Percentiles rank a stretch among this genome's conserved stretches.
Evolutionary conservation across 495 filamentous ascomycete species (phyloP).

Genomic region (Aspergillus kassunensis): DNA sequence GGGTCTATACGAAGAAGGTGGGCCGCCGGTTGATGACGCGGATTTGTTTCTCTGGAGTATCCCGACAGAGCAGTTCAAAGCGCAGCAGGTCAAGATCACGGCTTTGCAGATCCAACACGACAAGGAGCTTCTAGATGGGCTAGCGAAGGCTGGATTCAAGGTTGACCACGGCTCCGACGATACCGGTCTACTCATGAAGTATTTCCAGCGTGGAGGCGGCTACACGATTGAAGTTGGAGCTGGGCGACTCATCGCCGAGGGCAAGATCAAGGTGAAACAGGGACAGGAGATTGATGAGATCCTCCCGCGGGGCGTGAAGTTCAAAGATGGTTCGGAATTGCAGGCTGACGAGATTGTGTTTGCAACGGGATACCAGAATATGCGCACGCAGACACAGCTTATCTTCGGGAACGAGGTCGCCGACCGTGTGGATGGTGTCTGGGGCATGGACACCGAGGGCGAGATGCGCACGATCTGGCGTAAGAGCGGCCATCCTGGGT

Average conservation of each 20-base stretch:
- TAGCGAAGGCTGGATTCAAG: slow-evolving; percentile 64
- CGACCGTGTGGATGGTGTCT: slow-evolving; percentile 62
- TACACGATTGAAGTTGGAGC: slow-evolving; percentile 79
- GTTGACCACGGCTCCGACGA: slow-evolving; percentile 64
- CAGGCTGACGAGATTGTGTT: slow-evolving; percentile 79
- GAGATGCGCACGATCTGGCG: slow-evolving; percentile 73
- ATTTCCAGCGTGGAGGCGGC: slow-evolving; percentile 69
- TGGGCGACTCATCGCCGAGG: slow-evolving; percentile 66
- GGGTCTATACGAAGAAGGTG: slow-evolving; percentile 60
- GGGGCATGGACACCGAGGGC: slow-evolving; percentile 76
- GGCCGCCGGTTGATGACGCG: slow-evolving; percentile 52
- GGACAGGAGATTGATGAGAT: slow-evolving; percentile 62
- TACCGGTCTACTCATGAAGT: slow-evolving; percentile 67
- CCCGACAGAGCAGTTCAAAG: slow-evolving; percentile 55
- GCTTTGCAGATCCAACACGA: slow-evolving; percentile 38
- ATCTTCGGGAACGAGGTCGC: slow-evolving; percentile 72
- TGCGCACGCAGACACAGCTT: slow-evolving; percentile 54
- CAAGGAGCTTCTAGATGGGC: slow-evolving; percentile 54
- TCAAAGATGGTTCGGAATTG: slow-evolving; percentile 63
- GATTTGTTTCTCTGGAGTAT: slow-evolving; percentile 56
- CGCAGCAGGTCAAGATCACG: slow-evolving; percentile 51
- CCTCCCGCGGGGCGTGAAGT: slow-evolving; percentile 53
- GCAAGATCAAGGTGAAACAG: slow-evolving; percentile 73
- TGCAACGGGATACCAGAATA: slow-evolving; percentile 81
- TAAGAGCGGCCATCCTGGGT: slow-evolving; percentile 63